A percentile compares a stretch with the other conserved stretches of the same genome.
Conservation (phyloP, 1,284 basidiomycete genomes). For the Gymnopus androsaceus region DNA sequence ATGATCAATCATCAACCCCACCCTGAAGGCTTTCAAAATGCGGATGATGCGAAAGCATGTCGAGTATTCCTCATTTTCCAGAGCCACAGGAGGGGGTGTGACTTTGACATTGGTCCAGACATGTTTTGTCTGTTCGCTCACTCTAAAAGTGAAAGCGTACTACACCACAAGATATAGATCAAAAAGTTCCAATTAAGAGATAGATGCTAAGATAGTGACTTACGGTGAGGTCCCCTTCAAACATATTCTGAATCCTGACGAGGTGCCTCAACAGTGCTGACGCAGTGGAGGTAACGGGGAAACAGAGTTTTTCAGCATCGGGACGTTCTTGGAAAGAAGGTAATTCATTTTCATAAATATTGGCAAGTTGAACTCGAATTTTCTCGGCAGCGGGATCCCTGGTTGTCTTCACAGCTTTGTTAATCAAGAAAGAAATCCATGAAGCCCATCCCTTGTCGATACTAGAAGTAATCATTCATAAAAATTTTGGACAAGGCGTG, state of each 20-base stretch:
- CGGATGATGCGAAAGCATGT: too few relatives aligned
- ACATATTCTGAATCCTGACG: background rate
- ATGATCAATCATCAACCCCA: too few relatives aligned
- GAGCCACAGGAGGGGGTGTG: too few relatives aligned
- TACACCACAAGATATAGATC: background rate
- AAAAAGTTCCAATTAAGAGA: background rate
- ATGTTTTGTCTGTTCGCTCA: background rate
- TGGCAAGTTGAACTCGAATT: background rate
- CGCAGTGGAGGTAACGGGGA: background rate
- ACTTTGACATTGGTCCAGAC: conserved; percentile 6
- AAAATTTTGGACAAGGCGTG: background rate
- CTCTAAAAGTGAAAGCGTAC: background rate
- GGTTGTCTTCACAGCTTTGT: background rate
- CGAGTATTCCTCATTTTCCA: too few relatives aligned
- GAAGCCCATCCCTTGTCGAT: background rate
- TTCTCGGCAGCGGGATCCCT: background rate
- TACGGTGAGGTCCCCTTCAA: background rate
- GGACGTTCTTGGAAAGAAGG: background rate
- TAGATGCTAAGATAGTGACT: background rate
- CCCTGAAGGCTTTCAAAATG: too few relatives aligned
- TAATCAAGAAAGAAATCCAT: background rate
- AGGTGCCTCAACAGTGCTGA: background rate
- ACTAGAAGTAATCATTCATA: background rate
- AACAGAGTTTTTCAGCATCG: background rate
- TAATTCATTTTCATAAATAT: background rate